Evolutionary conservation across 177 flowering plant species (phyloP).

Genomic region (Vitis hybrid): DNA sequence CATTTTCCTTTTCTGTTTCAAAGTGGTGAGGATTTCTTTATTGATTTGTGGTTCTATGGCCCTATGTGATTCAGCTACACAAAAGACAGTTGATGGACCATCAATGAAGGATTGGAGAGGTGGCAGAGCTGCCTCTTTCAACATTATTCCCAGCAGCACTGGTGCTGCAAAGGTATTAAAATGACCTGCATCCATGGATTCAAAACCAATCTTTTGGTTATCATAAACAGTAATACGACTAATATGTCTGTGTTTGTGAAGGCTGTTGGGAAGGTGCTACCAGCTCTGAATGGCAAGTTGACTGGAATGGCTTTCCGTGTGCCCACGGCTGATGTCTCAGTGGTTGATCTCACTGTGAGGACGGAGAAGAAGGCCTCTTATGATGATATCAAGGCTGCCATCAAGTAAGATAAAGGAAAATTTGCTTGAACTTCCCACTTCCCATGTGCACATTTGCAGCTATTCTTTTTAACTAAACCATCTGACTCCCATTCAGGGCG

Average conservation of each 20-base stretch:
- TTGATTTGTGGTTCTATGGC: not conserved
- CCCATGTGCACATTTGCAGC: no score
- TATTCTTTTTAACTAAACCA: not conserved
- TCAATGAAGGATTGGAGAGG: conserved; percentile 82
- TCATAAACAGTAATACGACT: not conserved
- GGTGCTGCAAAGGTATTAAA: conserved; percentile 72
- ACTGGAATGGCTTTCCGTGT: conserved; percentile 55
- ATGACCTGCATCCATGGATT: not conserved
- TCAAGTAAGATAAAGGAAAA: conserved; percentile 28
- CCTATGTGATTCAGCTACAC: conserved; percentile 39
- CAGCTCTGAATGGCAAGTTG: conserved; percentile 45
- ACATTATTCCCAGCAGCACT: conserved; percentile 71
- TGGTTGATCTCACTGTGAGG: conserved; percentile 51
- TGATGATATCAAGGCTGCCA: conserved; percentile 42
- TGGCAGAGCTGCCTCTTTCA: conserved; percentile 70
- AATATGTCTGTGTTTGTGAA: conserved; percentile 6
- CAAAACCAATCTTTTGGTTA: not conserved
- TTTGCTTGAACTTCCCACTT: no score
- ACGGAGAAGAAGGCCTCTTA: conserved; percentile 40
- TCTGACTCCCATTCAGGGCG: conserved; percentile 19
- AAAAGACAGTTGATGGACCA: conserved; percentile 76
- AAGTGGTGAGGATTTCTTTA: not conserved
- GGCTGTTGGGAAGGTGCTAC: conserved; percentile 55
- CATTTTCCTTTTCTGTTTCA: not conserved
- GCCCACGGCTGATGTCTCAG: conserved; percentile 48